A percentile compares a stretch with the other conserved stretches of the same genome.
phyloP scores from a whole-genome alignment of 1,139 yeast species.

The Sugiyamaella xylanicola region DNA sequence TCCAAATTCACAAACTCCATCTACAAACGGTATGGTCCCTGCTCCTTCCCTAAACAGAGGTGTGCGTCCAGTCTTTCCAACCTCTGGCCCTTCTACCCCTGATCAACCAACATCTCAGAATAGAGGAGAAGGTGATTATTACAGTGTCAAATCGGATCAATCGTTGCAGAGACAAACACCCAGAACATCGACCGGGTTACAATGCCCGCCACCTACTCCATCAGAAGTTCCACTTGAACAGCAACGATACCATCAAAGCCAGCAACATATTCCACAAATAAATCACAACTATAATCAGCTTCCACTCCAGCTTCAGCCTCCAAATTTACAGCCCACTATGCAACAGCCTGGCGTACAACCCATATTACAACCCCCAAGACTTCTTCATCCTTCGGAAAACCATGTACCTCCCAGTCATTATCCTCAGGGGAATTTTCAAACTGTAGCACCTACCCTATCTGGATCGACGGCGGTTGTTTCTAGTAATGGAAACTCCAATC shows the following conservation, averaged over 20 bases:
- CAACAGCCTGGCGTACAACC: not conserved
- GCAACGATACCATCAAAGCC: conserved; percentile 1
- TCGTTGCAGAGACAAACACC: too few relatives aligned
- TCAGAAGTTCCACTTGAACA: conserved; percentile 1
- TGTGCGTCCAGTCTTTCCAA: not conserved
- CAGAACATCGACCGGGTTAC: not conserved
- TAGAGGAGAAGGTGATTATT: not conserved
- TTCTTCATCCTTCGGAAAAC: not conserved
- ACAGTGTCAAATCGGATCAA: conserved; percentile 3
- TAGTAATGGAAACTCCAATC: conserved; percentile 11
- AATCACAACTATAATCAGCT: not conserved
- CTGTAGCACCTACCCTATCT: conserved; percentile 9
- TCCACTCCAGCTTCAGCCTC: conserved; percentile 6
- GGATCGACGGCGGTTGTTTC: conserved; percentile 15
- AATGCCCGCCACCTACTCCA: not conserved
- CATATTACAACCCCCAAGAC: conserved; percentile 4
- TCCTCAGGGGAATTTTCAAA: not conserved
- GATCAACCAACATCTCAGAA: not conserved
- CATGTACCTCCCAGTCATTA: not conserved
- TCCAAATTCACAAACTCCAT: conserved; percentile 9
- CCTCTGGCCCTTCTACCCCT: conserved; percentile 3
- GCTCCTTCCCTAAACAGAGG: not conserved
- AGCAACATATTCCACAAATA: not conserved
- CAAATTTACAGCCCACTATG: not conserved
- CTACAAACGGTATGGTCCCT: not conserved